phyloP scores from a whole-genome alignment of 1,284 basidiomycete genomes.

The Neotropicomus parvogracilis region DNA sequence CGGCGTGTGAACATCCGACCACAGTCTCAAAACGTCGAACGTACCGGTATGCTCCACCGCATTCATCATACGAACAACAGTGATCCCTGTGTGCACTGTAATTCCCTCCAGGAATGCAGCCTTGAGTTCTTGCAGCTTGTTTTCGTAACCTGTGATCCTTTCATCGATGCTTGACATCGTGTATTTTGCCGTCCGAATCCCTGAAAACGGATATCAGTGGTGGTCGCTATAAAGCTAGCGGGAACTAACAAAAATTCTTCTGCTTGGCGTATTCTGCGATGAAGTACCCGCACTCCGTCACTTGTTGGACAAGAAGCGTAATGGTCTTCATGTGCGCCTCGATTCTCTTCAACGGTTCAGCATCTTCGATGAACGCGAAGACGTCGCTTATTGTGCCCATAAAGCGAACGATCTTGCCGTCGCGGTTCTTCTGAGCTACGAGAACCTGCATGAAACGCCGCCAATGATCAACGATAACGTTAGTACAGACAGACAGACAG shows the following conservation, averaged over 20 bases:
- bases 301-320: background rate
- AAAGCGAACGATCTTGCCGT: background rate
- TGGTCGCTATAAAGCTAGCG: background rate
- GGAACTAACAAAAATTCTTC: slow-evolving; percentile 2
- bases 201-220: background rate
- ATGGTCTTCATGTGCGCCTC: background rate
- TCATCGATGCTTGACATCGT: background rate
- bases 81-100: background rate
- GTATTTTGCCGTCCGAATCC: background rate
- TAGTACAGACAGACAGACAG: background rate
- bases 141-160: slow-evolving; percentile 4
- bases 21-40: background rate
- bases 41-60: background rate
- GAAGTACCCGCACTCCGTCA: slow-evolving; percentile 7
- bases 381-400: background rate
- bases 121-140: background rate
- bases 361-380: background rate
- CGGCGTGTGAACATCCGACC: too few relatives aligned
- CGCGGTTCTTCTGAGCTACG: background rate
- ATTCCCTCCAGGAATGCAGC: slow-evolving; percentile 2
- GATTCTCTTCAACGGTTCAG: background rate
- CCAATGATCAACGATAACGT: background rate
- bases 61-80: slow-evolving; percentile 1
- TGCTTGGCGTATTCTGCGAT: slow-evolving; percentile 1
- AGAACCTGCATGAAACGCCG: background rate